phyloP scores from a whole-genome alignment of 768 basidiomycete species.

The Tylopilus cervinicoccineus region DNA sequence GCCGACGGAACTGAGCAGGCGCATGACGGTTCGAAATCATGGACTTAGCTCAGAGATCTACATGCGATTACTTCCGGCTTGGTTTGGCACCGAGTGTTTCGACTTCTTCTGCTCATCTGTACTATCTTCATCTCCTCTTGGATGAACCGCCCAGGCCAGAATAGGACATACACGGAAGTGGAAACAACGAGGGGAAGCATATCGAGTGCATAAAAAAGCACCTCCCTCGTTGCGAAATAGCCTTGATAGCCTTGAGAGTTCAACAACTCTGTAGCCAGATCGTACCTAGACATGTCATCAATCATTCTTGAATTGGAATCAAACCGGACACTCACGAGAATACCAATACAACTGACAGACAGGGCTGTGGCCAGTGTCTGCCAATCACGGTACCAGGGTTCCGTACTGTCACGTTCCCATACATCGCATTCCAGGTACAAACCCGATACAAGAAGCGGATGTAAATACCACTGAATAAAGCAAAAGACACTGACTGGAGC shows the following conservation, averaged over 20 bases:
- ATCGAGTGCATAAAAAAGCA: constrained; percentile 64
- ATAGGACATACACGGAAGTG: constrained; percentile 48
- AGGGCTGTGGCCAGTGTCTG: constrained; percentile 49
- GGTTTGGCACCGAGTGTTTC: too few relatives aligned
- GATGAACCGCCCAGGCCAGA: constrained; percentile 67
- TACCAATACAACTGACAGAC: constrained; percentile 54
- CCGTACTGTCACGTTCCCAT: constrained; percentile 37
- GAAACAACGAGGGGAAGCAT: constrained; percentile 64
- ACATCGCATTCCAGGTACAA: constrained; percentile 28
- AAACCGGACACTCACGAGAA: constrained; percentile 44
- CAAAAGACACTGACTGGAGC: constrained; percentile 52
- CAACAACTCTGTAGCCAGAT: constrained; percentile 56
- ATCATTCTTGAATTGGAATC: background rate
- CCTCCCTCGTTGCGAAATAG: constrained; percentile 52
- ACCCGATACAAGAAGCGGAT: constrained; percentile 48
- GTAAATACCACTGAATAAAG: constrained; percentile 44
- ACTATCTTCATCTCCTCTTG: background rate
- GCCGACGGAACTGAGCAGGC: background rate
- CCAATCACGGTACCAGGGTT: constrained; percentile 56
- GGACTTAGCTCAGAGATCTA: background rate
- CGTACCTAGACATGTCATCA: constrained; percentile 46
- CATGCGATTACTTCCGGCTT: background rate
- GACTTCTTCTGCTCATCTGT: background rate
- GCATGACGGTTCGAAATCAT: background rate
- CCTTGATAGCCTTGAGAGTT: constrained; percentile 62